Conservation (phyloP, 805 yeast species). For the Spathaspora sp. region DNA sequence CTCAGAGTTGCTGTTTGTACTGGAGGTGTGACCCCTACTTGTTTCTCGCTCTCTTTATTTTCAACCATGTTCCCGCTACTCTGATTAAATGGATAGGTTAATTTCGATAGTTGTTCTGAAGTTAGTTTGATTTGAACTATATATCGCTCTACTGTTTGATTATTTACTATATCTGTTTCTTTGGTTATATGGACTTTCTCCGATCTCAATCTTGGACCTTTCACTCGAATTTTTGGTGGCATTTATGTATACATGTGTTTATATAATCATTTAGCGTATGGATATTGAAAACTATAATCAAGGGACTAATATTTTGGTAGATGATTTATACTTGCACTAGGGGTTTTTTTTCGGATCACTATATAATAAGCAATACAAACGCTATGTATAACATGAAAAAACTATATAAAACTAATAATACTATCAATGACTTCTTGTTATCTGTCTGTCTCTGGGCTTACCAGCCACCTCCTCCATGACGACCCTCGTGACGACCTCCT, state of each 20-base stretch:
- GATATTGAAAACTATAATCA: not conserved
- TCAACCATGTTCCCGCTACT: not conserved
- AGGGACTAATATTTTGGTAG: not conserved
- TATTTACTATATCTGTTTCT: not conserved
- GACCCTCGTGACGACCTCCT: not conserved
- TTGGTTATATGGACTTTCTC: conserved; percentile 4
- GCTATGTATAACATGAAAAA: not conserved
- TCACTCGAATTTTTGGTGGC: conserved; percentile 2
- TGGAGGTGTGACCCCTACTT: conserved; percentile 1
- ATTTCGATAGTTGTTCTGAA: not conserved
- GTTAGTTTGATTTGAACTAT: not conserved
- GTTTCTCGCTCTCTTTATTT: not conserved
- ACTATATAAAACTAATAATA: not conserved
- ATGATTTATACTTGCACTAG: not conserved
- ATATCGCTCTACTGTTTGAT: not conserved
- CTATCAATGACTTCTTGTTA: not conserved
- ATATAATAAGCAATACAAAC: not conserved
- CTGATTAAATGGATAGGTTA: not conserved
- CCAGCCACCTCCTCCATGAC: not conserved
- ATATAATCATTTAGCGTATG: not conserved
- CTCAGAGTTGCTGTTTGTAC: not conserved
- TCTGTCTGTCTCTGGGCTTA: not conserved
- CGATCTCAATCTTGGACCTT: conserved; percentile 9
- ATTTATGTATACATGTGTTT: not conserved
- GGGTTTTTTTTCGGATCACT: not conserved